phyloP scores from a whole-genome alignment of 306 rosid species.

The Lithocarpus polystachyus region DNA sequence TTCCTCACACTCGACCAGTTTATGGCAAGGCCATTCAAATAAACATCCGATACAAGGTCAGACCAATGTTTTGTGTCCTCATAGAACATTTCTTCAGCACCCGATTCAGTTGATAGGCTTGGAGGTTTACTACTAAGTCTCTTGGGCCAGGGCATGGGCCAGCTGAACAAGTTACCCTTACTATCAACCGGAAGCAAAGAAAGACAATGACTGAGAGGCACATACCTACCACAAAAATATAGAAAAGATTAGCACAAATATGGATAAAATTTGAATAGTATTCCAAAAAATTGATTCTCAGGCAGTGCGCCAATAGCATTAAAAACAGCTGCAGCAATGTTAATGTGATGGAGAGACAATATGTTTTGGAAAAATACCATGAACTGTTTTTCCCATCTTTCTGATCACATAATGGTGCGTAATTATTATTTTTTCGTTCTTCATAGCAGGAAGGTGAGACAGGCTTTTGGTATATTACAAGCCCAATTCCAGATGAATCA shows the following conservation, averaged over 20 bases:
- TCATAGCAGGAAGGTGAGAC: slow-evolving; percentile 62
- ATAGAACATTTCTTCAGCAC: slow-evolving; percentile 41
- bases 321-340: slow-evolving; percentile 1
- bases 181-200: slow-evolving; percentile 61
- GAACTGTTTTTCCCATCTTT: slow-evolving; percentile 54
- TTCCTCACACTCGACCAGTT: slow-evolving; percentile 81
- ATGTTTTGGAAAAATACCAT: slow-evolving; percentile 51
- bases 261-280: neutral
- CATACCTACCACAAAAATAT: slow-evolving; percentile 57
- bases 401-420: slow-evolving; percentile 64
- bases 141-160: slow-evolving; percentile 91
- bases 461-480: slow-evolving; percentile 92
- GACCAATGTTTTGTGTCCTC: slow-evolving; percentile 72
- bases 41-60: slow-evolving; percentile 57
- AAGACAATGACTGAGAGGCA: slow-evolving; percentile 56
- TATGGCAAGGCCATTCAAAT: slow-evolving; percentile 44
- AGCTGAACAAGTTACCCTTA: slow-evolving; percentile 41
- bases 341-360: neutral
- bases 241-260: slow-evolving; percentile 23
- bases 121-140: slow-evolving; percentile 74
- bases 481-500: slow-evolving; percentile 79
- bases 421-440: slow-evolving; percentile 40
- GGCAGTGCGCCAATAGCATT: neutral
- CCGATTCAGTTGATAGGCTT: slow-evolving; percentile 48
- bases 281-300: neutral